Evolutionary conservation across 257 asterid species (phyloP), one percentile per base, ranked within the genome.

Genomic region (Solanum arcanum): DNA sequence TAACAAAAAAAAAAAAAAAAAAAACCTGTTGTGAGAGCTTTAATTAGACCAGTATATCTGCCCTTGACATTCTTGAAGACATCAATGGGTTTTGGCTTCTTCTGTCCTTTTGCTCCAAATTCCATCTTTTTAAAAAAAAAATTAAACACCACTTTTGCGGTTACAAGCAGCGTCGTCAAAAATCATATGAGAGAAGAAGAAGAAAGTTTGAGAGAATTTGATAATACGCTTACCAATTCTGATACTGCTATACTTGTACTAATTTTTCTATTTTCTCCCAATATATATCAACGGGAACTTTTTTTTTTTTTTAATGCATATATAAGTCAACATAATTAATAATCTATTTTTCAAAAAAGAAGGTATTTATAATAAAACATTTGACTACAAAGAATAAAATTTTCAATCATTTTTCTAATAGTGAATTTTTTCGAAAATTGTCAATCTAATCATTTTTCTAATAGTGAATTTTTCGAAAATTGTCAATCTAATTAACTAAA

Each of bases 21-120:
- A 1, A 39, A 18, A 92, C 95, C 94, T 37, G 92, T 80, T 10
- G 93, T 92, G 47, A 92, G 94, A 85, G 94, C 95, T 86, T 91
- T 90, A 52, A 92, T 83, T 52, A 92, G 41, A 46, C 87, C 95
- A 60, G 88, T 85, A 52, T 90, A 86, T 20, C 95, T 92, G 44
- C 91, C 93, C 82, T 89, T 91, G 81, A 91, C 90, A 86, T 91
- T 92, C 35, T 87, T 86, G 78, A 91, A 92, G 7, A 91, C 95
- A 64, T 90, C 93, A 3, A 91, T 75, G 70, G 92, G 33, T 23
- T 74, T 74, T 3, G 25, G 90, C 59, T 90, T 88, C 86, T 85
- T 87, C 89, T 89, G 80, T 89, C 84, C 83, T 72, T 70, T 52
- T 18, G 64, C 81, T 29, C 82, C 72, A 47, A n/a, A 83, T 6